phyloP scores from a whole-genome alignment of 2,329 filamentous ascomycete species.

The Botryosphaeria dothidea region DNA sequence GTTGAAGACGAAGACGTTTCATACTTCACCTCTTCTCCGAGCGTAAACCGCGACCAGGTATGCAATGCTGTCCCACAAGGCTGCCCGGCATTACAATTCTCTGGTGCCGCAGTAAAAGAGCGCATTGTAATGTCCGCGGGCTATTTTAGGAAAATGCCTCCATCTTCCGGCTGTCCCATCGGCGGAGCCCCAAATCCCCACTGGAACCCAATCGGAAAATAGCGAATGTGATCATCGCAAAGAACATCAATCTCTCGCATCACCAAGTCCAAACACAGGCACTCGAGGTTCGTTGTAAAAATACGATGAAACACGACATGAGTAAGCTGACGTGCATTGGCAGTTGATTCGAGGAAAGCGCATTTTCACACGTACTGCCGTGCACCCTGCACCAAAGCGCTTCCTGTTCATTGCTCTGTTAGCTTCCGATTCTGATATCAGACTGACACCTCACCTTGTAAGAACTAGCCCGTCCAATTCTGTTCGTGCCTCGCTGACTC shows the following conservation, averaged over 20 bases:
- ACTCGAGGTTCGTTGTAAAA: constrained; percentile 50
- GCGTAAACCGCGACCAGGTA: constrained; percentile 19
- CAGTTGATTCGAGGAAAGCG: constrained; percentile 78
- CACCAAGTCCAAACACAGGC: constrained; percentile 80
- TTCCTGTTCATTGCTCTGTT: constrained; percentile 83
- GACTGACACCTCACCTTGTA: constrained; percentile 46
- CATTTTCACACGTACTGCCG: constrained; percentile 72
- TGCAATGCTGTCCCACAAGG: neutral
- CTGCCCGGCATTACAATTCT: neutral
- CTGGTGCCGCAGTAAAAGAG: neutral
- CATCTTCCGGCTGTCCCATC: neutral
- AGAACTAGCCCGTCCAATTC: neutral
- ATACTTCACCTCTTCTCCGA: constrained; percentile 21
- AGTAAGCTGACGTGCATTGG: constrained; percentile 38
- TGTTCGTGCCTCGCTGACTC: constrained; percentile 32
- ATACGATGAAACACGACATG: neutral
- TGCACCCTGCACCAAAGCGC: constrained; percentile 71
- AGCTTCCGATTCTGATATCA: constrained; percentile 32
- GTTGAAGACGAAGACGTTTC: constrained; percentile 33
- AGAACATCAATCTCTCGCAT: constrained; percentile 73
- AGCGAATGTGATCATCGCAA: constrained; percentile 80
- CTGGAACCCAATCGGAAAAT: constrained; percentile 52
- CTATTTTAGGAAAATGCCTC: constrained; percentile 7
- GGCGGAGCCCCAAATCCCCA: constrained; percentile 11
- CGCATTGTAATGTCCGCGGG: neutral